phyloP scores from a whole-genome alignment of 2,329 filamentous ascomycete genomes.

The Aspergillus sp. region DNA sequence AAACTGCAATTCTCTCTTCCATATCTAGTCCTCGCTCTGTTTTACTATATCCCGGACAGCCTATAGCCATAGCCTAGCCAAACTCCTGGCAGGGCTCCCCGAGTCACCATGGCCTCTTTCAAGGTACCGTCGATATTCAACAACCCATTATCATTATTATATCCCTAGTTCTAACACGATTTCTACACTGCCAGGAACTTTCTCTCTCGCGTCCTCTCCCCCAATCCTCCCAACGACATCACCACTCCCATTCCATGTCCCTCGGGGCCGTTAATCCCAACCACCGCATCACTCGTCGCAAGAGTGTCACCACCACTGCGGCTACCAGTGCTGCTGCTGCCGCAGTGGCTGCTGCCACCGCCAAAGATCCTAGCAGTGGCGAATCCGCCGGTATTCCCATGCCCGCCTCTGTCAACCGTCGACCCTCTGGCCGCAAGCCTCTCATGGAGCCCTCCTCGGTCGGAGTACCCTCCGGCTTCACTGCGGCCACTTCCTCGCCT shows the following conservation, averaged over 20 bases:
- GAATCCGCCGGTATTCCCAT: conserved; percentile 56
- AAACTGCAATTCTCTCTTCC: not conserved
- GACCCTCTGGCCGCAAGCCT: conserved; percentile 44
- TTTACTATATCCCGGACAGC: not conserved
- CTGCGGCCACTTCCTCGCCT: conserved; percentile 9
- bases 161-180: not conserved
- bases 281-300: conserved; percentile 83
- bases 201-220: conserved; percentile 61
- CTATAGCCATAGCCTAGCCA: not conserved
- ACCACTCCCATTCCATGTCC: conserved; percentile 75
- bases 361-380: conserved; percentile 51
- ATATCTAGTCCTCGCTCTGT: not conserved
- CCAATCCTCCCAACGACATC: conserved; percentile 69
- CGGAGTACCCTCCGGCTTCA: conserved; percentile 34
- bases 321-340: conserved; percentile 63
- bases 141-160: too few species aligned
- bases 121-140: conserved; percentile 21
- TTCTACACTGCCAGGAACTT: conserved; percentile 24
- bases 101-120: conserved; percentile 33
- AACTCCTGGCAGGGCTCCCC: conserved; percentile 10
- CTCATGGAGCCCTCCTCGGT: conserved; percentile 57
- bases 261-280: conserved; percentile 68
- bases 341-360: conserved; percentile 53
- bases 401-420: conserved; percentile 49
- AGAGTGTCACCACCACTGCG: conserved; percentile 78